Evolutionary conservation across 2,329 filamentous ascomycete species (phyloP).

Genomic region (Clarireedia paspali): DNA sequence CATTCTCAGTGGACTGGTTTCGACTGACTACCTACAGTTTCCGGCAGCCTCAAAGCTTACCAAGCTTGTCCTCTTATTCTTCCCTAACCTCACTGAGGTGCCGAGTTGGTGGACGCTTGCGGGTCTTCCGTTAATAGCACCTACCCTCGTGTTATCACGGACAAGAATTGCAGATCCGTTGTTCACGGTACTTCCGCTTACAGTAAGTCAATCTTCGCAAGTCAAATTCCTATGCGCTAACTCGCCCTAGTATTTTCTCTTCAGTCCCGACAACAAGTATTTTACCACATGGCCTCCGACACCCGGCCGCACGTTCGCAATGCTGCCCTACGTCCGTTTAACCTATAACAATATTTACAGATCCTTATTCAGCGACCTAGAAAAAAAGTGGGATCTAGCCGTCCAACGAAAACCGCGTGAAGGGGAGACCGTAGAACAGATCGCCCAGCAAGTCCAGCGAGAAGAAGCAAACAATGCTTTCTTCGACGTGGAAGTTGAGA

Average conservation of each 20-base stretch:
- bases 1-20: background rate
- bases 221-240: constrained; percentile 7
- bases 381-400: constrained; percentile 28
- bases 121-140: constrained; percentile 59
- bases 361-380: constrained; percentile 21
- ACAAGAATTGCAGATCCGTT: constrained; percentile 49
- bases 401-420: constrained; percentile 28
- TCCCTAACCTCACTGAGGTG: constrained; percentile 13
- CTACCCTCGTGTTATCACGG: constrained; percentile 60
- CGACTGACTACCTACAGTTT: background rate
- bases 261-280: constrained; percentile 15
- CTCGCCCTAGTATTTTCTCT: constrained; percentile 22
- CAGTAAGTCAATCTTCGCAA: constrained; percentile 18
- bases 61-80: constrained; percentile 21
- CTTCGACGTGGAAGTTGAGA: constrained; percentile 20
- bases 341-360: constrained; percentile 55
- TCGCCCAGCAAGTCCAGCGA: constrained; percentile 28
- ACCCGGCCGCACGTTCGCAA: constrained; percentile 56
- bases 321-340: constrained; percentile 57
- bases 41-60: background rate
- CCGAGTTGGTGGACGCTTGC: constrained; percentile 29
- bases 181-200: constrained; percentile 30
- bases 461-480: constrained; percentile 27
- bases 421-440: constrained; percentile 28
- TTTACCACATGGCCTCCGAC: constrained; percentile 41